Percentiles rank a stretch among this genome's conserved stretches.
phyloP scores from a whole-genome alignment of 2,329 filamentous ascomycete species.

The Clonostachys sp. region DNA sequence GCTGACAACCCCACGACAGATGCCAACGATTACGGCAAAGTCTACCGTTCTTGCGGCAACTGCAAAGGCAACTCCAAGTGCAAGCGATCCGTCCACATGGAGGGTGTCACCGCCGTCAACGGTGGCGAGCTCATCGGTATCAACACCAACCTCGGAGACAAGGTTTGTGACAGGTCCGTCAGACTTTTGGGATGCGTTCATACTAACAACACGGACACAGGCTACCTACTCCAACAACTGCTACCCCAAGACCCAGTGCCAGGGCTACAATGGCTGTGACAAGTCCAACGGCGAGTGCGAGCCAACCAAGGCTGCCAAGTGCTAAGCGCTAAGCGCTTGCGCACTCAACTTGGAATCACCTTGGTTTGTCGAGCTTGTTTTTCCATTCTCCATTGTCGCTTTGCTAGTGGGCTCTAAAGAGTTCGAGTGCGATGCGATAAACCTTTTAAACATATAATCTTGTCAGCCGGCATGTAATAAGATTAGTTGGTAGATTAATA shows the following conservation, averaged over 20 bases:
- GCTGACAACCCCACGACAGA: constrained; percentile 2
- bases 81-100: constrained; percentile 6
- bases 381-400: no score
- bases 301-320: neutral
- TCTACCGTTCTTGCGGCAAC: constrained; percentile 43
- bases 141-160: constrained; percentile 24
- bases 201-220: neutral
- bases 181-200: no score
- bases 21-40: constrained; percentile 39
- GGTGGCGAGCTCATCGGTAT: constrained; percentile 29
- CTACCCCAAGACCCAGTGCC: constrained; percentile 6
- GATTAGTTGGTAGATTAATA: no score
- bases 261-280: constrained; percentile 7
- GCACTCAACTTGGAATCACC: no score
- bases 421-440: no score
- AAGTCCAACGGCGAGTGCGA: constrained; percentile 4
- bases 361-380: no score
- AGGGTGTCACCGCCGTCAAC: constrained; percentile 22
- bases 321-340: no score
- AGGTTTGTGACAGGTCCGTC: no score
- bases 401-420: no score
- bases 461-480: no score
- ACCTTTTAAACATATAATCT: no score
- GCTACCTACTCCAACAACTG: constrained; percentile 7
- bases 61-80: constrained; percentile 26